Base-by-base conservation (phyloP, 371 early-diverging fungal species). In the Homolaphlyctis polyrhiza region DNA sequence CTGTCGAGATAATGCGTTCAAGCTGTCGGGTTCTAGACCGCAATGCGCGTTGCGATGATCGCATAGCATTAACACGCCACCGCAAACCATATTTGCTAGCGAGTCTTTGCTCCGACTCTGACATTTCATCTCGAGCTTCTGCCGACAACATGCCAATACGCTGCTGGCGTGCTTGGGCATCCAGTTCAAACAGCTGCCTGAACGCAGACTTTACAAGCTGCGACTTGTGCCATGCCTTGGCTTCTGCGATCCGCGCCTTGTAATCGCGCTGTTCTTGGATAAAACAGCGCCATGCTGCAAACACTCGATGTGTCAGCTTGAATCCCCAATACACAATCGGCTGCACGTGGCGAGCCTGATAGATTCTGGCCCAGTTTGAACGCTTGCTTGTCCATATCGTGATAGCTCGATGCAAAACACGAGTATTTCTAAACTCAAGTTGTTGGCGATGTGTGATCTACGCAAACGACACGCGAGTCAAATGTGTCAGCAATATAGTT, bases 251-350 rank as follows among this genome's bases (percentile, higher is more conserved):
- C 8, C 55, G 55, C n/a, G 3, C 35, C 32, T 27, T 55, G 3
- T 18, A 4, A 6, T 18, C 2, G 5, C 35, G 30, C 2, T 27
- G 55, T 25, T n/a, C 2, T 2, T 3, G 30, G 32, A 55, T 33
- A 13, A 30, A 30, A 4, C 32, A 2, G 3, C 28, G 55, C 55
- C 55, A 55, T 5, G 55, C 35, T 30, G n/a, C 4, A 55, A 55
- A 55, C 11, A 27, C 55, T 25, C 32, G 27, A 21, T 33, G 55
- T 2, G 35, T 30, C 3, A 55, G 55, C 6, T 3, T 14, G 2
- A 55, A 13, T 2, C 33, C 55, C 55, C 55, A 55, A 27, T 30
- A 55, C 4, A 33, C 35, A 55, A 55, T 55, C 33, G 55, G 55
- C 30, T 27, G 55, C 35, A 55, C 55, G 32, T 55, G 55, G 4